phyloP scores from a whole-genome alignment of 2,329 filamentous ascomycete genomes.

The Magnaporthiopsis rhizophila region DNA sequence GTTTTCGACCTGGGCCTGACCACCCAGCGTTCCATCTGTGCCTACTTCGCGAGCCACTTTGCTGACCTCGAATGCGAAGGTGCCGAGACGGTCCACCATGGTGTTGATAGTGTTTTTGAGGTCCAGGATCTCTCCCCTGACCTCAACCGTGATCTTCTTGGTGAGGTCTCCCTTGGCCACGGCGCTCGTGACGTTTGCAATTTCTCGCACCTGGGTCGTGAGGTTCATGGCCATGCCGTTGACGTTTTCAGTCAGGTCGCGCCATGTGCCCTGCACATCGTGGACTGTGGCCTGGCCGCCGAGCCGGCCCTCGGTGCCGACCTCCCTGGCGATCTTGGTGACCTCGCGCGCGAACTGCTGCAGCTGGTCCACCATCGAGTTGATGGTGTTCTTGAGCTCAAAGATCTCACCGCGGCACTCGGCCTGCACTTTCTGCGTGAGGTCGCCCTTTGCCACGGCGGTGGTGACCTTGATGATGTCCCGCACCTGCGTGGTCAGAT shows the following conservation, averaged over 20 bases:
- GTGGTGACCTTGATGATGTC: slow-evolving; percentile 84
- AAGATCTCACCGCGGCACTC: slow-evolving; percentile 87
- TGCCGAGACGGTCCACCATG: slow-evolving; percentile 95
- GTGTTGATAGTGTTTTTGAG: slow-evolving; percentile 97
- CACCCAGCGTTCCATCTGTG: slow-evolving; percentile 88
- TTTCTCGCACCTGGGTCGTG: slow-evolving; percentile 95
- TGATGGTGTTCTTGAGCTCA: slow-evolving; percentile 96
- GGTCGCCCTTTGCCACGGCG: slow-evolving; percentile 71
- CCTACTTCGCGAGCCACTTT: slow-evolving; percentile 93
- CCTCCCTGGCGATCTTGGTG: slow-evolving; percentile 90
- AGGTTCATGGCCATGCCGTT: slow-evolving; percentile 99
- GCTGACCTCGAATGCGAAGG: slow-evolving; percentile 94
- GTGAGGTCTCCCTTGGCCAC: slow-evolving; percentile 91
- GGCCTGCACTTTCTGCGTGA: slow-evolving; percentile 94
- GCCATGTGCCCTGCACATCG: slow-evolving; percentile 95
- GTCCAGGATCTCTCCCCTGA: slow-evolving; percentile 87
- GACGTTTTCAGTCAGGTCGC: slow-evolving; percentile 88
- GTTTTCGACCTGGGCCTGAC: slow-evolving; percentile 87
- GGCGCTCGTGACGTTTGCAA: slow-evolving; percentile 91
- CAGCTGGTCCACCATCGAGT: slow-evolving; percentile 97
- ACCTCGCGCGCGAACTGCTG: slow-evolving; percentile 96
- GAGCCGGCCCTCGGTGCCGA: slow-evolving; percentile 89
- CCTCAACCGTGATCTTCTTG: slow-evolving; percentile 92
- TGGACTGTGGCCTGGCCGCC: slow-evolving; percentile 94
- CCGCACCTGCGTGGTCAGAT: slow-evolving; percentile 79